phyloP scores from a whole-genome alignment of 495 filamentous ascomycete genomes.

The Podospora didyma region DNA sequence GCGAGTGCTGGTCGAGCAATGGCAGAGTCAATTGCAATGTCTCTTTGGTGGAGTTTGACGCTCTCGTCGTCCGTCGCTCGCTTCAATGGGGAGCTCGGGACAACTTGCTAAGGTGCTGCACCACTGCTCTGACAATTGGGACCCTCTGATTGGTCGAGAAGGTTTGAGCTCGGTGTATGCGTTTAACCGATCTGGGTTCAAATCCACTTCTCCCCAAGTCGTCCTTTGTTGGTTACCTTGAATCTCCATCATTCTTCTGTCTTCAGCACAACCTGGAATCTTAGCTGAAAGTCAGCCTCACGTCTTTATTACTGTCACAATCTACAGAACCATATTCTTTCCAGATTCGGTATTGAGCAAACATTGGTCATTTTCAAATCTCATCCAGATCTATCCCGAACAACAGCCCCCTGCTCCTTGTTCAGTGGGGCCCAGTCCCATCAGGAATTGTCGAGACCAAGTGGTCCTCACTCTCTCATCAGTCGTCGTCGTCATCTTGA shows the following conservation, averaged over 20 bases:
- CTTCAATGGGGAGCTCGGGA: slow-evolving; percentile 1
- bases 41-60: slow-evolving; percentile 5
- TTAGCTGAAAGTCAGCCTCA: no score
- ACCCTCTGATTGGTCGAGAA: slow-evolving; percentile 5
- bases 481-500: neutral
- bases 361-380: no score
- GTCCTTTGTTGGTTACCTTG: neutral
- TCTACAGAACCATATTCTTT: no score
- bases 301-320: no score
- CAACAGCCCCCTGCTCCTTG: no score
- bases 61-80: slow-evolving; percentile 3
- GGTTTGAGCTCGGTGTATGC: slow-evolving; percentile 6
- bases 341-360: no score
- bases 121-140: slow-evolving; percentile 8
- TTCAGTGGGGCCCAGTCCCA: no score
- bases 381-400: no score
- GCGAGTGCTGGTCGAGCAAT: slow-evolving; percentile 30
- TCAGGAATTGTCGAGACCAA: no score
- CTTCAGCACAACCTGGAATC: no score
- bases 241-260: no score
- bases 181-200: slow-evolving; percentile 11
- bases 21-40: slow-evolving; percentile 22
- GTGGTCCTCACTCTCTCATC: neutral
- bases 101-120: neutral
- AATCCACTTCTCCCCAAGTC: neutral